Evolutionary conservation across 371 early-diverging fungal genomes (phyloP), one percentile per base, ranked within the genome.

Genomic region (Nematocida major): DNA sequence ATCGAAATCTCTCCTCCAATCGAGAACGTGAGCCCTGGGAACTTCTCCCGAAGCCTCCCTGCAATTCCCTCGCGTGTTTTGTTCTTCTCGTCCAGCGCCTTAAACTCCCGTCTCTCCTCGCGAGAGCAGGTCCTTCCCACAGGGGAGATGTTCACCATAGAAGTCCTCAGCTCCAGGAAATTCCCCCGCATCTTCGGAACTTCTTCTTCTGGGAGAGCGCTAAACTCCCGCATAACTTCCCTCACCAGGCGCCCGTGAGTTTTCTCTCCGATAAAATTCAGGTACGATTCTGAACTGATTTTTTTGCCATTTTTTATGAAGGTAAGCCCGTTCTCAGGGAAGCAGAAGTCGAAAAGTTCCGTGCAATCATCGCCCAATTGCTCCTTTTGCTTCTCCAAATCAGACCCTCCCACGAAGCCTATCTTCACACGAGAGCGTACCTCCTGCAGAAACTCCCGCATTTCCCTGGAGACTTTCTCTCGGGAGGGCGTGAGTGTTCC

Each of bases 1-100:
- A 99, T 95, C 3, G 96, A 96, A 82, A 99, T 99, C 85, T 99
- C 94, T 18, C 98, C 97, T 51, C 96, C 99, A 81, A 99, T 97
- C 15, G 93, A 93, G 87, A 89, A 97, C 50, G 92, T 93, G 81
- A 97, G 85, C 11, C 87, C 88, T 79, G 89, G 89, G 87, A 97
- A 97, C 80, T 91, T 89, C 40, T 87, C 84, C 85, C 89, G 89
- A 36, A 97, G 85, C 4, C 87, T 91, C 62, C 85, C 86, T 13
- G 96, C 93, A 83, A 97, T 90, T 80, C 89, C 89, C 54, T 88
- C 84, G 61, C 57, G 65, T 24, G 79, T 50, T 49, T 66, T 54
- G 51, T 84, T 38, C 76, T 86, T 85, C 78, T 91, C 87, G 86
- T 99, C 99, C 81, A 88, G 93, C 80, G 87, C 88, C 82, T 92